phyloP scores from a whole-genome alignment of 352 stramenopile genomes.

The Globisporangium uncinulatum region DNA sequence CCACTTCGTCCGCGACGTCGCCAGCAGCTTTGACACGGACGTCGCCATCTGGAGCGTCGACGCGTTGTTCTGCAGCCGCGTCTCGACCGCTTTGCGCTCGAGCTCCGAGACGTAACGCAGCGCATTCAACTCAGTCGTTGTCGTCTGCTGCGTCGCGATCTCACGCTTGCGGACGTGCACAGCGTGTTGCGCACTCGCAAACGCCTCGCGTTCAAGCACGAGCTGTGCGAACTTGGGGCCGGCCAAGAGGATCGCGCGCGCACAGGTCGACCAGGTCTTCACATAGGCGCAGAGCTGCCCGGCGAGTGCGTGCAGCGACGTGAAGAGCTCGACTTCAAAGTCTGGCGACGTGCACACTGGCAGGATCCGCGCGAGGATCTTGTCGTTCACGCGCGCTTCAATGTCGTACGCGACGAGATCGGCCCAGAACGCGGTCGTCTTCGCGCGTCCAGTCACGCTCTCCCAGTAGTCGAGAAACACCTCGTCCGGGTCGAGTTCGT shows the following conservation, averaged over 20 bases:
- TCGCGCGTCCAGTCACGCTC: conserved; percentile 26
- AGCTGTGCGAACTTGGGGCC: conserved; percentile 51
- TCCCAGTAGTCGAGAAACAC: conserved; percentile 75
- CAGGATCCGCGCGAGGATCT: conserved; percentile 45
- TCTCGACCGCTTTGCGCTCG: conserved; percentile 41
- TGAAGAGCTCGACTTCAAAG: conserved; percentile 51
- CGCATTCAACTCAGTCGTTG: conserved; percentile 26
- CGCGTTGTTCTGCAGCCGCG: conserved; percentile 40
- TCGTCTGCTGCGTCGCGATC: conserved; percentile 30
- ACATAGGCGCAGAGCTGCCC: conserved; percentile 64
- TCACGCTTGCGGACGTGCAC: conserved; percentile 27
- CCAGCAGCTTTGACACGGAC: conserved; percentile 49
- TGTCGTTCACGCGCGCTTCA: conserved; percentile 27
- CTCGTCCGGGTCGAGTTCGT: conserved; percentile 69
- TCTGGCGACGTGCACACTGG: conserved; percentile 56
- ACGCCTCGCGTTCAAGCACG: conserved; percentile 34
- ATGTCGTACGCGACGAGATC: conserved; percentile 41
- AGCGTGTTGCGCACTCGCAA: conserved; percentile 28
- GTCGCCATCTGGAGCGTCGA: conserved; percentile 48
- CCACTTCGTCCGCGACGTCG: conserved; percentile 40
- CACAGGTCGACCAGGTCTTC: conserved; percentile 37
- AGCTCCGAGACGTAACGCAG: conserved; percentile 42
- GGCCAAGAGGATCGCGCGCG: conserved; percentile 45
- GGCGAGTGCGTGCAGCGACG: conserved; percentile 41
- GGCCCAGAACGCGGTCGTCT: conserved; percentile 40